Percentiles rank a stretch among this genome's conserved stretches.
phyloP scores from a whole-genome alignment of 2,329 filamentous ascomycete genomes.

The Pseudohalonectria lignicola region DNA sequence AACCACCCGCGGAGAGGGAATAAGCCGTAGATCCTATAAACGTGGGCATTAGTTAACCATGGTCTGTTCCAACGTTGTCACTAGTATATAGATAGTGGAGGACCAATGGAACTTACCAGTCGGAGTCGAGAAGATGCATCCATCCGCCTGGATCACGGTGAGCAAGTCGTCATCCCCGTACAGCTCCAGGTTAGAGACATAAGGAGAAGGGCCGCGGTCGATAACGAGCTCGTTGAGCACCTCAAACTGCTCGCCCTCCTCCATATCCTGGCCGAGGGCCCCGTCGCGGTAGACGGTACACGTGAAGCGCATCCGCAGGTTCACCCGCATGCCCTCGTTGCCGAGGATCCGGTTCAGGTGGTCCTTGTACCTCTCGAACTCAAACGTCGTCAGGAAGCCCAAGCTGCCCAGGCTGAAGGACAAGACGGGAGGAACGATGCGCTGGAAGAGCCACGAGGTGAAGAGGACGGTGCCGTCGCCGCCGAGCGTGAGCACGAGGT shows the following conservation, averaged over 20 bases:
- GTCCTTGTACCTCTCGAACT: constrained; percentile 78
- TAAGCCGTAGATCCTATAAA: constrained; percentile 70
- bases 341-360: constrained; percentile 88
- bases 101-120: constrained; percentile 46
- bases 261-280: constrained; percentile 47
- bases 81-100: not conserved
- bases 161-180: constrained; percentile 92
- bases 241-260: constrained; percentile 93
- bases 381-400: constrained; percentile 81
- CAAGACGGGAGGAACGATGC: constrained; percentile 73
- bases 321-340: constrained; percentile 90
- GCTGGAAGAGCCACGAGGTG: constrained; percentile 87
- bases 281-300: constrained; percentile 86
- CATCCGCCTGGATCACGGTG: constrained; percentile 92
- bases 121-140: constrained; percentile 94
- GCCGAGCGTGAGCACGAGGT: constrained; percentile 80
- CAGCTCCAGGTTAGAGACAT: constrained; percentile 92
- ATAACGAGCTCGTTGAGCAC: constrained; percentile 98
- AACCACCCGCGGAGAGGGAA: constrained; percentile 88
- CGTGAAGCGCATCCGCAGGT: constrained; percentile 96
- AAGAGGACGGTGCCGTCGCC: constrained; percentile 82
- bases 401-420: constrained; percentile 77
- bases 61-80: not conserved
- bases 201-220: constrained; percentile 89
- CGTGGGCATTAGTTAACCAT: constrained; percentile 1